Evolutionary conservation across 495 filamentous ascomycete genomes (phyloP).

Genomic region (Lepidopterella palustris): DNA sequence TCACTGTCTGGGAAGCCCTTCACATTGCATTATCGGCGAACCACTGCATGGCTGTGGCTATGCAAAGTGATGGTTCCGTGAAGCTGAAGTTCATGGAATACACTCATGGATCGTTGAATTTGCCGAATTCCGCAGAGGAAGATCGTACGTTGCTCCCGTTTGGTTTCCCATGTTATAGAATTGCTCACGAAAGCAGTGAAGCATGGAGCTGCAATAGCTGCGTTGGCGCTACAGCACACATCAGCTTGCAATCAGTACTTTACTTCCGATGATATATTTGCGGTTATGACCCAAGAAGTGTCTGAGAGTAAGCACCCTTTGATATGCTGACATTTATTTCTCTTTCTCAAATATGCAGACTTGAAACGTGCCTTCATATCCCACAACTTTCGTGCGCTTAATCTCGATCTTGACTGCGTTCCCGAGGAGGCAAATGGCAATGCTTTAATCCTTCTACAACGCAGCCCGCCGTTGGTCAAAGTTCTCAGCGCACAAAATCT

Average conservation of each 20-base stretch:
- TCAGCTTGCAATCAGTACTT: constrained; percentile 48
- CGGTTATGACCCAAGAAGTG: constrained; percentile 43
- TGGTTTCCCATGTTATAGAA: background rate
- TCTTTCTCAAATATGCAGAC: background rate
- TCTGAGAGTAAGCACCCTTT: constrained; percentile 6
- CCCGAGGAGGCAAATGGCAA: constrained; percentile 53
- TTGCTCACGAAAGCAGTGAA: background rate
- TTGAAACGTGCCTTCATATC: constrained; percentile 27
- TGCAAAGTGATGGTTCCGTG: constrained; percentile 59
- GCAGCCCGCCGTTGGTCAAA: constrained; percentile 58
- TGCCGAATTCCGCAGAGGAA: constrained; percentile 19
- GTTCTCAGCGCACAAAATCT: constrained; percentile 65
- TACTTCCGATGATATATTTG: constrained; percentile 70
- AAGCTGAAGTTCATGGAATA: constrained; percentile 60
- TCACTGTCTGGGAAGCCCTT: background rate
- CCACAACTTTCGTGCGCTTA: constrained; percentile 59
- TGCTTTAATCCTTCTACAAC: constrained; percentile 53
- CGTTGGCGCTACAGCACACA: constrained; percentile 55
- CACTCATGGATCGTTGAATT: constrained; percentile 16
- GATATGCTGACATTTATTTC: background rate
- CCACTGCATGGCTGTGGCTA: constrained; percentile 56
- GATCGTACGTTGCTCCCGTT: background rate
- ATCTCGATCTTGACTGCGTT: constrained; percentile 61
- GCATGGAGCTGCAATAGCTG: constrained; percentile 43
- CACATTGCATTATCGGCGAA: constrained; percentile 64